These are phyloP conservation scores for Ustilago cynodontis DNA, from an alignment of 1,284 basidiomycete species.

Conservation along the genomic window DNA sequence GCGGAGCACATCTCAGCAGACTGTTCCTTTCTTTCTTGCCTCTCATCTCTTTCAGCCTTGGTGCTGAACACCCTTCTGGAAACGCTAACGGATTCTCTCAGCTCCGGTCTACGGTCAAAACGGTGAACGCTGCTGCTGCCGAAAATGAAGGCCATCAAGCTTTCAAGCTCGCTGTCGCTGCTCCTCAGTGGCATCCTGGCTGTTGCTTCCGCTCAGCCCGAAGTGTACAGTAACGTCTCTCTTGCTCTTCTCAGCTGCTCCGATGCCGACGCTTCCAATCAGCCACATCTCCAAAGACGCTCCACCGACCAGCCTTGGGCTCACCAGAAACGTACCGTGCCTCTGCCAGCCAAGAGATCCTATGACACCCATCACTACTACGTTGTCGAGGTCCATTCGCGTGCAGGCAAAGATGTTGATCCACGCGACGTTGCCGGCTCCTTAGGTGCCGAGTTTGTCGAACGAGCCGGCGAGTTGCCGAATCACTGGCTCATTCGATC, in stretches of 20 bases:
- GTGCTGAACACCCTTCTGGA: too few species aligned
- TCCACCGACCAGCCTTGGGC: slow-evolving; percentile 30
- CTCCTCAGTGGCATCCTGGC: slow-evolving; percentile 40
- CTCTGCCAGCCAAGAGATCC: slow-evolving; percentile 61
- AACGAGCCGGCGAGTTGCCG: slow-evolving; percentile 84
- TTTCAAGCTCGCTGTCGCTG: slow-evolving; percentile 31
- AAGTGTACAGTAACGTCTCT: background rate
- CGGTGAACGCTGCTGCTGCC: background rate
- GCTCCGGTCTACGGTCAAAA: background rate
- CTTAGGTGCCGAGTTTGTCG: slow-evolving; percentile 86
- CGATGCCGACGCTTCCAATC: slow-evolving; percentile 4
- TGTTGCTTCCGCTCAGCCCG: slow-evolving; percentile 16
- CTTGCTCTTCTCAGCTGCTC: slow-evolving; percentile 25
- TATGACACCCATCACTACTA: slow-evolving; percentile 92
- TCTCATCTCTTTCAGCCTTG: too few species aligned
- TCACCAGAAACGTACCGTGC: slow-evolving; percentile 43
- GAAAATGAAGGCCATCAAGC: slow-evolving; percentile 31
- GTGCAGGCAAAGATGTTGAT: slow-evolving; percentile 71
- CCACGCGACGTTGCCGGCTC: slow-evolving; percentile 72
- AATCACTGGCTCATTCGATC: slow-evolving; percentile 88
- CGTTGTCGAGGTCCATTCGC: slow-evolving; percentile 81
- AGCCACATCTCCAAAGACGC: slow-evolving; percentile 22
- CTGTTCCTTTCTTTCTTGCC: background rate
- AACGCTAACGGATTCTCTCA: too few species aligned
- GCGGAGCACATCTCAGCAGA: background rate